Base-by-base conservation (phyloP, 257 asterid genomes). In the Nicotiana noctiflora region DNA sequence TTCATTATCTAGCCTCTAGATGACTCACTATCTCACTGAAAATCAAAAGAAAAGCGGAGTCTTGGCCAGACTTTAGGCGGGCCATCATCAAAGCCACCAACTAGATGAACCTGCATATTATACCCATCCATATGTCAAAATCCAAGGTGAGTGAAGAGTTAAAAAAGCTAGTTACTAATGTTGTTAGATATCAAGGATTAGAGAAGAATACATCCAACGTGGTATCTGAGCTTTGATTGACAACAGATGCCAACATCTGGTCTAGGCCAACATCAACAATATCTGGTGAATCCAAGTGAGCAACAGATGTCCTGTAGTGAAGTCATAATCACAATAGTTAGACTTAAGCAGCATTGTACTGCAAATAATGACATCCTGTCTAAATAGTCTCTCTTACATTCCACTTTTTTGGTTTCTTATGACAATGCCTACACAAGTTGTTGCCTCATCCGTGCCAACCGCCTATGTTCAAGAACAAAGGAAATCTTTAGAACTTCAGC, bases 381-480 rank as follows among this genome's bases (percentile, higher is more conserved):
- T 80, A 79, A 53, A 75, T 53, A 4, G 32, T 49, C 75, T 29
- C 66, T 70, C 94, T 91, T 87, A 94, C 98, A 90, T 88, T 90
- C 97, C 97, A 81, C 80, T 89, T 84, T 80, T 87, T 85, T 83
- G 83, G 84, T 93, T 92, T 78, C 96, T 90, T 83, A 96, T 88
- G 79, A 88, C 89, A 81, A 96, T 65, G 23, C 99, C 97, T 21
- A 92, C 91, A 77, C 99, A 94, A 62, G 99, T 96, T 63, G 99
- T 96, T 84, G 98, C 98, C 89, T 94, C 99, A 81, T 96, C 98
- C 40, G 95, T 96, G 75, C 99, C 98, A 60, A 90, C 92, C 49
- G 92, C 83, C 98, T 94, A 79, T 84, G 56, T 72, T 67, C 64
- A 55, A 52, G 67, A 81, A 72, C 27, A 40, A 32, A 49, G 23